Conservation (phyloP, 805 yeast species). For the Kazachstania psychrophila region DNA sequence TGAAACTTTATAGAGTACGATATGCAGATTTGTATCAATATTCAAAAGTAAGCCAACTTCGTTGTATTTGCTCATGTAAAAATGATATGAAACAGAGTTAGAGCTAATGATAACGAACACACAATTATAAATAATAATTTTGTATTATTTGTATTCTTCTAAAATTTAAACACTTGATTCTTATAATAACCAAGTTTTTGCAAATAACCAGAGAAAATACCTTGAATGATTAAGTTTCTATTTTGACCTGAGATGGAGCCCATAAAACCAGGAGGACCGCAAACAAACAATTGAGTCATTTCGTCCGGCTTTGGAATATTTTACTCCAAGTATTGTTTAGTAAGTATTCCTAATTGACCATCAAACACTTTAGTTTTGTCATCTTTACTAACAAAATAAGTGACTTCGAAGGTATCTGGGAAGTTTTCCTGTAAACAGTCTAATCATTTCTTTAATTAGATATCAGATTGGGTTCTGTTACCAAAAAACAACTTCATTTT, state of each 20-base stretch:
- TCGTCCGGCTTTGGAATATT: slow-evolving; percentile 59
- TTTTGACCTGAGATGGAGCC: slow-evolving; percentile 79
- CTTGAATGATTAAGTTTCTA: slow-evolving; percentile 83
- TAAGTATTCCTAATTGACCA: slow-evolving; percentile 65
- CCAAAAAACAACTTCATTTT: slow-evolving; percentile 78
- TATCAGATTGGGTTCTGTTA: slow-evolving; percentile 62
- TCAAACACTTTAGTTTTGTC: slow-evolving; percentile 32
- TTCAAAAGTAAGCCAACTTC: no score
- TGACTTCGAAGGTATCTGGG: slow-evolving; percentile 69
- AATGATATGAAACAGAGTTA: no score
- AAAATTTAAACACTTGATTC: slow-evolving; percentile 84
- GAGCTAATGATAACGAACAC: no score
- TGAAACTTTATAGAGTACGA: no score
- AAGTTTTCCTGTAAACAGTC: slow-evolving; percentile 45
- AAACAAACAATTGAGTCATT: slow-evolving; percentile 69
- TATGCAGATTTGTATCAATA: no score
- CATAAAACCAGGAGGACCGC: slow-evolving; percentile 94
- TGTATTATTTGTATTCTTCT: slow-evolving; percentile 12
- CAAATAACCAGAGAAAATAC: slow-evolving; percentile 82
- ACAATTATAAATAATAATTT: no score
- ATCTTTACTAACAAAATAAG: slow-evolving; percentile 76
- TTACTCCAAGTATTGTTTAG: slow-evolving; percentile 57
- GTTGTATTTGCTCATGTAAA: no score
- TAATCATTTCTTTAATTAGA: slow-evolving; percentile 67
- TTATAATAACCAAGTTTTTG: slow-evolving; percentile 81